Evolutionary conservation across 306 rosid species (phyloP).

Genomic region (Pterocarpus santalinus): DNA sequence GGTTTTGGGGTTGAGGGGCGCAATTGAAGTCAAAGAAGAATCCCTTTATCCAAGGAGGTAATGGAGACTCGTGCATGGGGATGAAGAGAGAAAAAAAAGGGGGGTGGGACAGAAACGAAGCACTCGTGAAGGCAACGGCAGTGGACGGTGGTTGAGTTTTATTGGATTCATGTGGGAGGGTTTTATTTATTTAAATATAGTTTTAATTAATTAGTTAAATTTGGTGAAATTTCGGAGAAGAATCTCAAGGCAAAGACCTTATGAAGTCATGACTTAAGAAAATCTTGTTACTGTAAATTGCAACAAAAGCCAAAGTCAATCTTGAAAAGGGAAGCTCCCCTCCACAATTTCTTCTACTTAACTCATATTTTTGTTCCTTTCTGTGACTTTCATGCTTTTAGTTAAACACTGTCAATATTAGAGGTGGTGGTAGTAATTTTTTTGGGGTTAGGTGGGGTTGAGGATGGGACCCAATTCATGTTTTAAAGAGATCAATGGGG

Average conservation of each 20-base stretch:
- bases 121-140: constrained; percentile 97
- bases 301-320: constrained; percentile 32
- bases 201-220: constrained; percentile 27
- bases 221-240: neutral
- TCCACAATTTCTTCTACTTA: constrained; percentile 28
- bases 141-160: constrained; percentile 48
- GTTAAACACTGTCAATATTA: constrained; percentile 34
- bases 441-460: constrained; percentile 37
- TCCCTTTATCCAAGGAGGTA: constrained; percentile 53
- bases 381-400: constrained; percentile 37
- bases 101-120: constrained; percentile 50
- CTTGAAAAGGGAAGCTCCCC: constrained; percentile 31
- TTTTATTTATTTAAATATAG: constrained; percentile 29
- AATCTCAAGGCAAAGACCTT: constrained; percentile 9
- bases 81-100: constrained; percentile 25
- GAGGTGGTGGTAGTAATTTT: neutral
- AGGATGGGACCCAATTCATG: constrained; percentile 42
- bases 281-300: constrained; percentile 12
- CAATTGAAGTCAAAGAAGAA: constrained; percentile 60
- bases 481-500: constrained; percentile 44
- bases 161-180: constrained; percentile 65
- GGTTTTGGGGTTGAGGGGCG: neutral
- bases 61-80: constrained; percentile 47
- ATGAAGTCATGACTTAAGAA: constrained; percentile 10
- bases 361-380: neutral